Evolutionary conservation across 345 rosid species (phyloP), one percentile per base, ranked within the genome.

Genomic region (Erodium maritimum): DNA sequence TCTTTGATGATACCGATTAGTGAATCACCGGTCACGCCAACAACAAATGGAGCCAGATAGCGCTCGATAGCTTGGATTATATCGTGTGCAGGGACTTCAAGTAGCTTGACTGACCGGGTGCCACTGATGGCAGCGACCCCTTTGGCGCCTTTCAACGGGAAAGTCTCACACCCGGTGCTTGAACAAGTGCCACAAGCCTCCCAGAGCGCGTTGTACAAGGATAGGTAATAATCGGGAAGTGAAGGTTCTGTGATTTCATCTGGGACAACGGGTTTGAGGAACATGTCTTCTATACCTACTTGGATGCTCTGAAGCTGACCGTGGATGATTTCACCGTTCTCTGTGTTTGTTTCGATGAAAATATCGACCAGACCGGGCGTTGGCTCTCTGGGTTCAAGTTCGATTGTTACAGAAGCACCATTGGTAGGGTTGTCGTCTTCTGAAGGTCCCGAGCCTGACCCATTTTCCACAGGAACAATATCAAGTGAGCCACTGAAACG

Each of bases 251-350:
- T 69, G n/a, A 81, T 67, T 29, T 79, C 86, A 4, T 75, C 37
- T 12, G 98, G 95, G 55, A 69, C 65, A 68, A 84, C 78, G 55
- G 95, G 84, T 70, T 82, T 86, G 14, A 80, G 86, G 81, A 91
- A 91, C 95, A 91, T 81, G 76, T 91, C 98, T 75, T 88, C 96
- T 61, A 91, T 88, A 48, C 96, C 96, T 22, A 86, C 79, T 1
- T 80, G 75, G 57, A 88, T 78, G 65, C 79, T 78, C 61, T 79
- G 86, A 67, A 91, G 87, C 76, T 83, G 87, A 19, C 95, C 94
- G 7, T 64, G 65, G 61, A 88, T 80, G 55, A 91, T 77, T 71
- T 86, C 93, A 63, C 95, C 96, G 72, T 67, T 79, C 71, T 82
- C 96, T 29, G 82, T 77, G 69, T 82, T 88, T 66, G 98, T 80